Percentiles rank a stretch among this genome's conserved stretches.
These are phyloP conservation scores for Saccharomyces pastorianus DNA, from an alignment of 1,139 yeast genomes.

Conservation along the genomic window DNA sequence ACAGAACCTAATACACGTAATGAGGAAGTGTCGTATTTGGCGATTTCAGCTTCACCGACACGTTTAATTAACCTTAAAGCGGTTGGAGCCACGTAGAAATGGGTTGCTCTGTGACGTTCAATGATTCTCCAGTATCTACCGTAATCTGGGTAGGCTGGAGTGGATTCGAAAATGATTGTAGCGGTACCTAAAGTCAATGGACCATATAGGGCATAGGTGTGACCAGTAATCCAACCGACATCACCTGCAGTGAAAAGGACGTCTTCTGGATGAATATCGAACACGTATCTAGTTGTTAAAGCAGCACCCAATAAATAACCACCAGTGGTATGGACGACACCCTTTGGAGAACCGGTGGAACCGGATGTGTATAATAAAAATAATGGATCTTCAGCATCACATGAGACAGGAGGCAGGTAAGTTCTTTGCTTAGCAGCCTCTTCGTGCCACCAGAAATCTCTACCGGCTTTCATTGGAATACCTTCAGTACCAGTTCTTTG, in stretches of 20 bases:
- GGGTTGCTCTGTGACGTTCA: conserved; percentile 87
- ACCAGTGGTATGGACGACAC: conserved; percentile 90
- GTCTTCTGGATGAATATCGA: conserved; percentile 85
- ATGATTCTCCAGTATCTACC: conserved; percentile 97
- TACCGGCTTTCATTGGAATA: conserved; percentile 64
- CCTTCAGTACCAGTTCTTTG: conserved; percentile 59
- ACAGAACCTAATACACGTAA: conserved; percentile 95
- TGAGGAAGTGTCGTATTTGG: conserved; percentile 76
- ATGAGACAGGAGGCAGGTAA: conserved; percentile 64
- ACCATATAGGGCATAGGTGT: conserved; percentile 91
- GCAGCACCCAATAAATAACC: conserved; percentile 94
- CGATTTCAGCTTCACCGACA: conserved; percentile 80
- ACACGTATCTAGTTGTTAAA: conserved; percentile 84
- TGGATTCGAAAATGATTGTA: conserved; percentile 90
- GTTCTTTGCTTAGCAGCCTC: conserved; percentile 74
- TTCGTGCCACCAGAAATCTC: conserved; percentile 94
- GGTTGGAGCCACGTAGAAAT: conserved; percentile 97
- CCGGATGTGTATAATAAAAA: too few species aligned
- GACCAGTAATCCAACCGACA: conserved; percentile 99
- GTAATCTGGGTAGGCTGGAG: conserved; percentile 95
- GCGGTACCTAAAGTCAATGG: conserved; percentile 86
- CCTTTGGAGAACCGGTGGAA: conserved; percentile 27
- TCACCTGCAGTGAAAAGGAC: conserved; percentile 95
- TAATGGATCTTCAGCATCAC: too few species aligned
- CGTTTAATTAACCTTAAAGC: conserved; percentile 91